phyloP scores from a whole-genome alignment of 352 stramenopile genomes.

The Phytophthora cryptogea region DNA sequence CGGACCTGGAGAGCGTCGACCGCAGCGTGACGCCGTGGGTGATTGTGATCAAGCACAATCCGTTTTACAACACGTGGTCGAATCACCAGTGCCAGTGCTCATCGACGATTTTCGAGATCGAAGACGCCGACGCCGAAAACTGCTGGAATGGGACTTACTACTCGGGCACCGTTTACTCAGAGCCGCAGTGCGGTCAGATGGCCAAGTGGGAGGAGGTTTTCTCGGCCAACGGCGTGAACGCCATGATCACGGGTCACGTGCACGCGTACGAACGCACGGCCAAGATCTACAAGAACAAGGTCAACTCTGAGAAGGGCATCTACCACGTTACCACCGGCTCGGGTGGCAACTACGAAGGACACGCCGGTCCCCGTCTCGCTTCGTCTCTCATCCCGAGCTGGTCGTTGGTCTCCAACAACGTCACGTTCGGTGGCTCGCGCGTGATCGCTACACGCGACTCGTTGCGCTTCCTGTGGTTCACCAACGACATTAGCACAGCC shows the following conservation, averaged over 20 bases:
- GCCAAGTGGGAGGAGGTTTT: constrained; percentile 50
- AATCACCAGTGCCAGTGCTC: constrained; percentile 62
- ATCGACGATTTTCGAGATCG: constrained; percentile 44
- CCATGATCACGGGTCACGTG: constrained; percentile 53
- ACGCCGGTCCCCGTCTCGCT: constrained; percentile 37
- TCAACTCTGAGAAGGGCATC: constrained; percentile 38
- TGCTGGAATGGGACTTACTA: constrained; percentile 59
- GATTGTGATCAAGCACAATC: constrained; percentile 76
- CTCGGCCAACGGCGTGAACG: constrained; percentile 43
- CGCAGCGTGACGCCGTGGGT: constrained; percentile 79
- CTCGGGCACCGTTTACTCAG: constrained; percentile 35
- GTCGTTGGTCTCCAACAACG: constrained; percentile 47
- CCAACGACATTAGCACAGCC: constrained; percentile 40
- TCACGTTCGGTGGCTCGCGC: constrained; percentile 48
- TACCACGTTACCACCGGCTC: constrained; percentile 57
- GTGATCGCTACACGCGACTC: constrained; percentile 52
- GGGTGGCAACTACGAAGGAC: constrained; percentile 58
- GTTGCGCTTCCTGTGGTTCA: constrained; percentile 52
- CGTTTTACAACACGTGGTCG: constrained; percentile 67
- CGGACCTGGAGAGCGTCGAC: constrained; percentile 67
- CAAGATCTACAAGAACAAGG: constrained; percentile 60
- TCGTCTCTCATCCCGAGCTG: constrained; percentile 40
- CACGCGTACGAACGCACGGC: constrained; percentile 54
- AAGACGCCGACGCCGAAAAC: constrained; percentile 33
- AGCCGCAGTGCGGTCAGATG: constrained; percentile 55